Conservation (phyloP, 2,329 filamentous ascomycete genomes). For the Calonectria pteridis region DNA sequence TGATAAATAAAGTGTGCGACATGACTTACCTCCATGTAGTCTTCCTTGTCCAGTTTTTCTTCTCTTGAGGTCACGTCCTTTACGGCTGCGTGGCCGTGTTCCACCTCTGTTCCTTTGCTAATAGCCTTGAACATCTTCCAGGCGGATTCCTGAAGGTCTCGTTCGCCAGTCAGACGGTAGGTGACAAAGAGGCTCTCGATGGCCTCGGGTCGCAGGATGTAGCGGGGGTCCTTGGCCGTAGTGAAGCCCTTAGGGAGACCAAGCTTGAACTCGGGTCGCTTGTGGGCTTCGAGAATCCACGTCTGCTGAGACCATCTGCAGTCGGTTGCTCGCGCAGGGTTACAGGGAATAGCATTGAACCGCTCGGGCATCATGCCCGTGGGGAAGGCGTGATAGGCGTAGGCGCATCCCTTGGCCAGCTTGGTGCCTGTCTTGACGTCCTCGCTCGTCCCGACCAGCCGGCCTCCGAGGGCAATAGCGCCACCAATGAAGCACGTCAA, state of each 20-base stretch:
- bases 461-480: conserved; percentile 73
- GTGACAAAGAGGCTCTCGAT: conserved; percentile 63
- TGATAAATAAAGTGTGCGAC: neutral
- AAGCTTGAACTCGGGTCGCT: conserved; percentile 16
- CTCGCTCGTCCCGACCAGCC: conserved; percentile 67
- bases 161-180: conserved; percentile 63
- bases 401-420: conserved; percentile 67
- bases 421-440: conserved; percentile 63
- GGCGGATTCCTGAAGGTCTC: conserved; percentile 61
- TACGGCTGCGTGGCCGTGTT: conserved; percentile 62
- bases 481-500: conserved; percentile 75
- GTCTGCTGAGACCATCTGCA: conserved; percentile 49
- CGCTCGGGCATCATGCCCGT: conserved; percentile 72
- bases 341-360: conserved; percentile 61
- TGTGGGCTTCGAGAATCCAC: conserved; percentile 42
- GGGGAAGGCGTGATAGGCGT: conserved; percentile 67
- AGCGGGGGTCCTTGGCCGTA: conserved; percentile 63
- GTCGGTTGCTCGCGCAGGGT: conserved; percentile 42
- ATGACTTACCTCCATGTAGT: conserved; percentile 70
- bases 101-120: conserved; percentile 58
- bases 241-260: conserved; percentile 70
- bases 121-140: conserved; percentile 67
- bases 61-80: conserved; percentile 53
- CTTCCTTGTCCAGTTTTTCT: conserved; percentile 54
- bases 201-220: conserved; percentile 65